These are phyloP conservation scores for Hypomontagnella submonticulosa DNA, from an alignment of 495 filamentous ascomycete genomes.

Conservation along the genomic window DNA sequence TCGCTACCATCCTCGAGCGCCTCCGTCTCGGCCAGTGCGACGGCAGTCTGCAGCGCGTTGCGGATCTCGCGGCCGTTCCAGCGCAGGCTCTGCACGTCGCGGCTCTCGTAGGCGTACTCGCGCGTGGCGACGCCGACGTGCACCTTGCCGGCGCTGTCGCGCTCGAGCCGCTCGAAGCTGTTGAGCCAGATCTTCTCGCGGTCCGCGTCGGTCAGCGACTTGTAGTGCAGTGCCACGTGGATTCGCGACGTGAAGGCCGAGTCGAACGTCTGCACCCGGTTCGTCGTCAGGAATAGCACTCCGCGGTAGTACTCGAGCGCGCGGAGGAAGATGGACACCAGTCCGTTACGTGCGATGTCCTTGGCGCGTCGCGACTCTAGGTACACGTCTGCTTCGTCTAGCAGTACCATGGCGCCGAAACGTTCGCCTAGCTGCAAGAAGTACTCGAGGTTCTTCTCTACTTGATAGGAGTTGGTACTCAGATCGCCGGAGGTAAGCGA, in stretches of 20 bases:
- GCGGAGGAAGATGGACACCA: slow-evolving; percentile 72
- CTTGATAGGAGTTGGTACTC: slow-evolving; percentile 42
- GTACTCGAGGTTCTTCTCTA: slow-evolving; percentile 54
- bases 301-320: slow-evolving; percentile 58
- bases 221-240: slow-evolving; percentile 57
- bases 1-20: slow-evolving; percentile 48
- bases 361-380: slow-evolving; percentile 73
- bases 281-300: slow-evolving; percentile 57
- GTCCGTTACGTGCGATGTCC: slow-evolving; percentile 79
- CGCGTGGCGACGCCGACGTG: slow-evolving; percentile 46
- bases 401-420: slow-evolving; percentile 55
- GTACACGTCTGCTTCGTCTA: slow-evolving; percentile 61
- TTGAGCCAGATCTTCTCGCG: slow-evolving; percentile 53
- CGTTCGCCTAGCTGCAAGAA: slow-evolving; percentile 55
- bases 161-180: slow-evolving; percentile 55
- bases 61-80: slow-evolving; percentile 58
- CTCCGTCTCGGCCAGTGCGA: slow-evolving; percentile 56
- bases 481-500: slow-evolving; percentile 55
- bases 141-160: slow-evolving; percentile 49
- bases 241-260: slow-evolving; percentile 56
- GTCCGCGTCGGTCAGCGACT: slow-evolving; percentile 48
- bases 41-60: slow-evolving; percentile 58
- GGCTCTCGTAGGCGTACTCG: slow-evolving; percentile 45
- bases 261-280: slow-evolving; percentile 57
- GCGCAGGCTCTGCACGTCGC: slow-evolving; percentile 44